These are phyloP conservation scores for Eremothecium sinecaudum DNA, from an alignment of 1,139 yeast species.

Conservation along the genomic window DNA sequence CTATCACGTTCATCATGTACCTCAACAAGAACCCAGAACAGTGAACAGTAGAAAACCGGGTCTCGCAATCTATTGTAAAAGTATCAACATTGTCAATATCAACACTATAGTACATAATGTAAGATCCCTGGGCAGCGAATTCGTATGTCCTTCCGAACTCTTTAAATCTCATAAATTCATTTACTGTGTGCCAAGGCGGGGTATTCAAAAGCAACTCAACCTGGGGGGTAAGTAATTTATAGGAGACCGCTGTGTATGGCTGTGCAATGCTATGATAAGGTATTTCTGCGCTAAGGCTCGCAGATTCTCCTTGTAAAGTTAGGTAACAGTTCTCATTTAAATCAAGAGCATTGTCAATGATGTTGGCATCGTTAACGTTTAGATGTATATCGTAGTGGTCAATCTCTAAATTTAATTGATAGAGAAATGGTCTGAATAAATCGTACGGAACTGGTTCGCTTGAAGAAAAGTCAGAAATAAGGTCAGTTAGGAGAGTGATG, in stretches of 20 bases:
- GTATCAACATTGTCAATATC: constrained; percentile 62
- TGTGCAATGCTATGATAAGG: constrained; percentile 58
- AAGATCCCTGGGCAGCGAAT: constrained; percentile 55
- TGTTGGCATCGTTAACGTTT: constrained; percentile 79
- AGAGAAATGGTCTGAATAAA: constrained; percentile 60
- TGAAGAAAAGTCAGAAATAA: constrained; percentile 65
- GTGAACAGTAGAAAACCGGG: constrained; percentile 58
- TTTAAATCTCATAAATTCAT: constrained; percentile 55
- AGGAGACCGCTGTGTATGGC: constrained; percentile 48
- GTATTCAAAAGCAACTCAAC: constrained; percentile 60
- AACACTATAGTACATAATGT: constrained; percentile 49
- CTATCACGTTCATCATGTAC: constrained; percentile 68
- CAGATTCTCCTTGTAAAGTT: constrained; percentile 58
- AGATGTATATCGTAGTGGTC: constrained; percentile 51
- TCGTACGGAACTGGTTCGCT: constrained; percentile 71
- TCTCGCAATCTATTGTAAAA: constrained; percentile 53
- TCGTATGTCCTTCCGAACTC: constrained; percentile 59
- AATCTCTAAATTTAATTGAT: constrained; percentile 51
- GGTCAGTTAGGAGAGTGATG: constrained; percentile 60
- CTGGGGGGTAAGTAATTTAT: constrained; percentile 45
- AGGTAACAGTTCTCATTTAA: constrained; percentile 69
- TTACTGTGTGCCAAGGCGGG: constrained; percentile 87
- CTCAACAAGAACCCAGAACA: constrained; percentile 73
- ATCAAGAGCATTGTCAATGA: constrained; percentile 81
- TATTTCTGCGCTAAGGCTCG: constrained; percentile 40